phyloP scores from a whole-genome alignment of 192 early-diverging fungal species.

The Obelidium mucronatum region DNA sequence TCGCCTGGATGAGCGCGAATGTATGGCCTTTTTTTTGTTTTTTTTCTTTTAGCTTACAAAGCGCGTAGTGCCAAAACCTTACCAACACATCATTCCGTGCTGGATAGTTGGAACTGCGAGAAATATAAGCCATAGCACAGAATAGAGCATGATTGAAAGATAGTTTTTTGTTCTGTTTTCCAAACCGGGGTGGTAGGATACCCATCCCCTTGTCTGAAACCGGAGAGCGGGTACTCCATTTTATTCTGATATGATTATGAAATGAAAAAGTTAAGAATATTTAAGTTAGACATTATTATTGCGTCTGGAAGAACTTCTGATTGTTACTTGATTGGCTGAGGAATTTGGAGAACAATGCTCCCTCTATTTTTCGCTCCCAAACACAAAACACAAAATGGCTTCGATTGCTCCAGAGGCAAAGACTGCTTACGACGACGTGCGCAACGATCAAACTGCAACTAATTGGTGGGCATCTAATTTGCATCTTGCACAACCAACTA shows the following conservation, averaged over 20 bases:
- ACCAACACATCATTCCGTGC: background rate
- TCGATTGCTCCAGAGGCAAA: slow-evolving; percentile 13
- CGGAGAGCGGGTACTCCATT: too few relatives aligned
- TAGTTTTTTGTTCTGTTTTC: too few relatives aligned
- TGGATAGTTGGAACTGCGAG: background rate
- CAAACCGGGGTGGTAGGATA: too few relatives aligned
- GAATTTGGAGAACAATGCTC: too few relatives aligned
- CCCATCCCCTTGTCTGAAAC: too few relatives aligned
- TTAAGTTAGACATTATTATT: too few relatives aligned
- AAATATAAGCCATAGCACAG: background rate
- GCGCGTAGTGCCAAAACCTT: background rate
- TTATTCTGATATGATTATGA: too few relatives aligned
- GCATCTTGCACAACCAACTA: background rate
- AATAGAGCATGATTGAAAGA: background rate
- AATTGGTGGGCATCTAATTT: slow-evolving; percentile 50
- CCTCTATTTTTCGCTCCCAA: background rate
- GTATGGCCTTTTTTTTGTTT: slow-evolving; percentile 9
- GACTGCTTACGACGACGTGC: slow-evolving; percentile 58
- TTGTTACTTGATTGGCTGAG: too few relatives aligned
- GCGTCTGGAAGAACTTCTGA: too few relatives aligned
- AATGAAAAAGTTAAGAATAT: too few relatives aligned
- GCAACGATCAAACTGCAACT: slow-evolving; percentile 59
- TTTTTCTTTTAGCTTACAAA: background rate
- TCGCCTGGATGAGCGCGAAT: slow-evolving; percentile 14
- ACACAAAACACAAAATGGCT: slow-evolving; percentile 13